phyloP scores from a whole-genome alignment of 306 rosid genomes.

The Trifolium pratense region DNA sequence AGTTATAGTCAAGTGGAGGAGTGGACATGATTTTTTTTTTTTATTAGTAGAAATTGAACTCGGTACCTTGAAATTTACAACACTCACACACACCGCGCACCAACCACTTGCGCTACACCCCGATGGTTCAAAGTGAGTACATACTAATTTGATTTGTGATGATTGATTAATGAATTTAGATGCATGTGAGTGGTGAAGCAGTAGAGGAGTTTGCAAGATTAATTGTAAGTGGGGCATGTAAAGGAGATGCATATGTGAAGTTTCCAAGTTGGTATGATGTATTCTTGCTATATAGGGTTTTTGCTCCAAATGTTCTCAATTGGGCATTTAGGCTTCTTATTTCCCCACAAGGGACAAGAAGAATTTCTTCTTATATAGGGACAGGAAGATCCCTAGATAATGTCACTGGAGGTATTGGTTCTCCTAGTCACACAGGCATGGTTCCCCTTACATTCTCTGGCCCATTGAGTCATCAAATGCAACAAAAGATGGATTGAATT shows the following conservation, averaged over 20 bases:
- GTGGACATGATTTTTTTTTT: neutral
- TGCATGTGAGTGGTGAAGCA: constrained; percentile 62
- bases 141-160: neutral
- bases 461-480: constrained; percentile 28
- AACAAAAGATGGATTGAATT: constrained; percentile 53
- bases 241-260: constrained; percentile 72
- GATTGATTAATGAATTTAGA: constrained; percentile 46
- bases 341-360: constrained; percentile 51
- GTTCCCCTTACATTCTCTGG: constrained; percentile 47
- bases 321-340: constrained; percentile 74
- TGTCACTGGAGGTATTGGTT: neutral
- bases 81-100: too few species aligned
- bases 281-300: constrained; percentile 68
- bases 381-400: constrained; percentile 61
- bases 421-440: constrained; percentile 45
- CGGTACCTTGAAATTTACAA: too few species aligned
- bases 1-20: neutral
- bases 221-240: constrained; percentile 79
- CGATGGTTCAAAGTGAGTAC: neutral
- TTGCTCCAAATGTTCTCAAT: constrained; percentile 69
- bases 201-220: constrained; percentile 75
- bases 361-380: constrained; percentile 64
- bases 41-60: too few species aligned
- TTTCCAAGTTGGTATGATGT: constrained; percentile 86
- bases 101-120: too few species aligned